A percentile compares a stretch with the other conserved stretches of the same genome.
Conservation (phyloP, 176 grass and related monocot genomes). For the Avena sativa region DNA sequence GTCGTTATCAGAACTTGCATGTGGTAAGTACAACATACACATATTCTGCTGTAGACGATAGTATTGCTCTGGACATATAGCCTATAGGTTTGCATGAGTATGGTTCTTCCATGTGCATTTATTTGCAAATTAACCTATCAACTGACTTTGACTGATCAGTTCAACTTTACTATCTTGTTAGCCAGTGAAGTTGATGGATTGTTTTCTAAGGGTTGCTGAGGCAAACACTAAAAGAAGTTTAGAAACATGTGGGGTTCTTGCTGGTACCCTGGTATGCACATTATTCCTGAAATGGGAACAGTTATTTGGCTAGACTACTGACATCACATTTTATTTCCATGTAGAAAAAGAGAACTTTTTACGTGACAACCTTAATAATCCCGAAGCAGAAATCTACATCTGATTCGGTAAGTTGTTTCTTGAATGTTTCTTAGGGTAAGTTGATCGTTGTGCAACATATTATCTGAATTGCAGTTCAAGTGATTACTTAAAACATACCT, state of each 20-base stretch:
- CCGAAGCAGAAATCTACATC: conserved; percentile 98
- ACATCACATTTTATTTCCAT: conserved; percentile 51
- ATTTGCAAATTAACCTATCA: conserved; percentile 32
- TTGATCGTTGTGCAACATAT: neutral
- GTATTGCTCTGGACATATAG: conserved; percentile 24
- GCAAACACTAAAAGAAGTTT: conserved; percentile 89
- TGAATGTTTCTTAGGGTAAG: conserved; percentile 5
- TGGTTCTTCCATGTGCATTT: conserved; percentile 35
- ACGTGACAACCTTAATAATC: conserved; percentile 90
- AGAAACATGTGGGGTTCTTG: conserved; percentile 99
- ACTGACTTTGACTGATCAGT: conserved; percentile 28
- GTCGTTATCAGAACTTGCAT: conserved; percentile 84
- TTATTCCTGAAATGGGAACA: conserved; percentile 21
- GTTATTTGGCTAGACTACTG: conserved; percentile 42
- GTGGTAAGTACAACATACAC: conserved; percentile 71
- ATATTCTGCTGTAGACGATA: conserved; percentile 34
- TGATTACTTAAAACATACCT: conserved; percentile 25
- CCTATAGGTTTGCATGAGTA: conserved; percentile 1
- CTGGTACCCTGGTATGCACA: conserved; percentile 85
- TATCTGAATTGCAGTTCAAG: conserved; percentile 25
- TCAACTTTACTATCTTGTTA: conserved; percentile 50
- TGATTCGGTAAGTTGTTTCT: conserved; percentile 72
- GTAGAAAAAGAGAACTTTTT: conserved; percentile 98
- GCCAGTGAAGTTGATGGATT: conserved; percentile 97
- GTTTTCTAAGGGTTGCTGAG: conserved; percentile 94